Conservation (phyloP, 352 stramenopile genomes). For the Phytophthora vignae region DNA sequence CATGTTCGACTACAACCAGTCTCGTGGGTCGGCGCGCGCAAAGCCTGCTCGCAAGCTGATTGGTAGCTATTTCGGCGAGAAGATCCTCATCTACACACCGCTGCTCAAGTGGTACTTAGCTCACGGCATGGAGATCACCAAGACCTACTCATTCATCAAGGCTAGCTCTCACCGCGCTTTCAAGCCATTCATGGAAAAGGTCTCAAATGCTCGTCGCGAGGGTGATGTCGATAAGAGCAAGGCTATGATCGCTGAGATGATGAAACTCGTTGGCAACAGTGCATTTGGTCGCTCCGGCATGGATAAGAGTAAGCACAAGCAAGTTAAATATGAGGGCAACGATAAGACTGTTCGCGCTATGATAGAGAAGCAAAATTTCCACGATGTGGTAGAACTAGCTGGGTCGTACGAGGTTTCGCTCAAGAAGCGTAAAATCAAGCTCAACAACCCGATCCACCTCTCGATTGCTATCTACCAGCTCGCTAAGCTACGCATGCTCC, state of each 20-base stretch:
- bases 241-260: constrained; percentile 27
- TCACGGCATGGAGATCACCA: constrained; percentile 41
- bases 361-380: constrained; percentile 20
- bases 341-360: constrained; percentile 2
- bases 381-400: constrained; percentile 15
- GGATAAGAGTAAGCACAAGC: constrained; percentile 28
- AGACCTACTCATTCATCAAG: constrained; percentile 44
- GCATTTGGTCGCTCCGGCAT: constrained; percentile 26
- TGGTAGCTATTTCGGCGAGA: constrained; percentile 45
- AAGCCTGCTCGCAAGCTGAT: constrained; percentile 37
- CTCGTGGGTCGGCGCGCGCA: constrained; percentile 20
- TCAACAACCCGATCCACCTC: constrained; percentile 1
- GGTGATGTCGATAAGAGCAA: constrained; percentile 37
- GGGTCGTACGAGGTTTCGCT: constrained; percentile 20
- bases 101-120: constrained; percentile 53
- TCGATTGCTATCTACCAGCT: background rate
- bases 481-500: no score
- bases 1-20: constrained; percentile 4
- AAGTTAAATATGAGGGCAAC: constrained; percentile 18
- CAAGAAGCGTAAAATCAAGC: background rate
- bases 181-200: constrained; percentile 23
- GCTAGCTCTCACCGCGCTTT: constrained; percentile 26
- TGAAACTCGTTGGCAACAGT: constrained; percentile 26
- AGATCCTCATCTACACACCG: constrained; percentile 48
- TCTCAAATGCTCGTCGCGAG: constrained; percentile 30